These are phyloP conservation scores for Diutina scorzettiae DNA, from an alignment of 1,139 yeast genomes.

Conservation along the genomic window DNA sequence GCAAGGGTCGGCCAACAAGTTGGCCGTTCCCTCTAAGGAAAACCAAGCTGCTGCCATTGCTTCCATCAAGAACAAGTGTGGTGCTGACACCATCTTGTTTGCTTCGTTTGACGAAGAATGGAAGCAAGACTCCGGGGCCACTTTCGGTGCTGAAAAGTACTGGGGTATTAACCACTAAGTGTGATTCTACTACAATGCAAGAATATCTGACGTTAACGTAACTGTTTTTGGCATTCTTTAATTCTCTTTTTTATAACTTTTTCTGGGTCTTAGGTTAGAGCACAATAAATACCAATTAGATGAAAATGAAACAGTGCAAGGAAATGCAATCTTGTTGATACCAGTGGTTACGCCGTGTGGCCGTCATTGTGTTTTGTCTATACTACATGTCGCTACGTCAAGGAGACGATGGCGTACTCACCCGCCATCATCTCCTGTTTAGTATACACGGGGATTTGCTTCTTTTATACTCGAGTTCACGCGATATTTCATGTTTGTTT, in stretches of 20 bases:
- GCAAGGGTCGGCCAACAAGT: constrained; percentile 39
- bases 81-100: constrained; percentile 48
- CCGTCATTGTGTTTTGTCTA: too few species aligned
- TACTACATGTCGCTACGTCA: too few species aligned
- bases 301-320: too few species aligned
- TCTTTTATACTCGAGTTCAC: too few species aligned
- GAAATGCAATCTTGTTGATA: too few species aligned
- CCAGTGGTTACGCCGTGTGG: too few species aligned
- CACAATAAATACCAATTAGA: too few species aligned
- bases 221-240: constrained; percentile 4
- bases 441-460: too few species aligned
- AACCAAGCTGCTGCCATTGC: constrained; percentile 53
- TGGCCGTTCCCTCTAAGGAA: constrained; percentile 52
- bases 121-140: constrained; percentile 51
- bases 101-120: constrained; percentile 68
- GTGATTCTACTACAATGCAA: constrained; percentile 1
- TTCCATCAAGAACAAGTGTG: constrained; percentile 43
- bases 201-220: neutral
- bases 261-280: too few species aligned
- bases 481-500: too few species aligned
- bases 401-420: too few species aligned
- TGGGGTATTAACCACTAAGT: constrained; percentile 43
- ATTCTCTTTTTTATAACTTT: neutral
- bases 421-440: too few species aligned
- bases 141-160: constrained; percentile 54